Percentiles rank a stretch among this genome's conserved stretches.
These are phyloP conservation scores for Xylaria curta DNA, from an alignment of 495 filamentous ascomycete species.

Conservation along the genomic window DNA sequence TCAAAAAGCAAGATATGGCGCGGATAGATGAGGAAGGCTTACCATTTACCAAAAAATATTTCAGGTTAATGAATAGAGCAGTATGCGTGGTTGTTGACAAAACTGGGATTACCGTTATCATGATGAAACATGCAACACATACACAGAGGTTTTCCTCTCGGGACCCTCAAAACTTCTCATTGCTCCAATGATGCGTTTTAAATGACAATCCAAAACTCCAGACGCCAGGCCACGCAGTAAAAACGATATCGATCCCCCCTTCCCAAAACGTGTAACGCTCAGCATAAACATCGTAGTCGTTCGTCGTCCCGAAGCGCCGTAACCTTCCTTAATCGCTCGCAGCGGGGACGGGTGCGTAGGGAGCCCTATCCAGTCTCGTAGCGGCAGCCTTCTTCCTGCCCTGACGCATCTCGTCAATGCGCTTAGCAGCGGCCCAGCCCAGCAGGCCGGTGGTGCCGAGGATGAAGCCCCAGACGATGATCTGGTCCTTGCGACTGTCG, in stretches of 20 bases:
- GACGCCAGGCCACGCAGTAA: constrained; percentile 11
- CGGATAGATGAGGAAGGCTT: neutral
- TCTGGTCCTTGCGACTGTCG: constrained; percentile 85
- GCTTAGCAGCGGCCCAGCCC: constrained; percentile 73
- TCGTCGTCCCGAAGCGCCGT: neutral
- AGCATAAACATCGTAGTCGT: neutral
- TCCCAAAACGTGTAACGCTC: neutral
- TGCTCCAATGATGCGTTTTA: neutral
- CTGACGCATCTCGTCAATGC: constrained; percentile 61
- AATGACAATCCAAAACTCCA: neutral
- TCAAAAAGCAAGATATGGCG: constrained; percentile 16
- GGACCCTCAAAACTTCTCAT: no score
- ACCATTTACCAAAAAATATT: neutral
- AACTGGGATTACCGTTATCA: neutral
- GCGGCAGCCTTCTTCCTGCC: constrained; percentile 33
- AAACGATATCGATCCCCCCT: neutral
- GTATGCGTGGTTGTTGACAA: neutral
- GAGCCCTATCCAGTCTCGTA: constrained; percentile 1
- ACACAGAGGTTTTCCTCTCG: neutral
- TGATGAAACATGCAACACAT: neutral
- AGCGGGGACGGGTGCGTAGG: constrained; percentile 5
- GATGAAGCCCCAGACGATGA: constrained; percentile 93
- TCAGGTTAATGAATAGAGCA: neutral
- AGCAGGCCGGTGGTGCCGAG: constrained; percentile 83
- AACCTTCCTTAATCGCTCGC: neutral